Evolutionary conservation across 2,329 filamentous ascomycete species (phyloP).

Genomic region (Diaporthe australafricana): DNA sequence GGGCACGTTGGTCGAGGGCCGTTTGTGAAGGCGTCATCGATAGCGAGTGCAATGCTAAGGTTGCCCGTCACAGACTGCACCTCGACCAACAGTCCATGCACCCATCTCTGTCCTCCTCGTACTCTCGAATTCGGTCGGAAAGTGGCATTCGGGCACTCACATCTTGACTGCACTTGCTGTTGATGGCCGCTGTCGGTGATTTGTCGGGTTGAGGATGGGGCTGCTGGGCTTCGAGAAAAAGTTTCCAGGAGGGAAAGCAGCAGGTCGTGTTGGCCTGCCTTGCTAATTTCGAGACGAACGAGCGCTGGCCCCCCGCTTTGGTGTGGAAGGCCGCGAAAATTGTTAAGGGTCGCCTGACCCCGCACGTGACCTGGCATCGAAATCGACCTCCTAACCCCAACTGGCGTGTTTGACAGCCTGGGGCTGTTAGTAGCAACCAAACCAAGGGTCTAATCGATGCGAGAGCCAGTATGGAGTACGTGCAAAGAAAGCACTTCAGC

Average conservation of each 20-base stretch:
- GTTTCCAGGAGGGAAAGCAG: conserved; percentile 35
- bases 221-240: conserved; percentile 39
- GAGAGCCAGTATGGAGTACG: too few species aligned
- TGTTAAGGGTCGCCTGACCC: conserved; percentile 37
- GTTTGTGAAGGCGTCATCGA: conserved; percentile 30
- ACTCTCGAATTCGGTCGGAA: conserved; percentile 29
- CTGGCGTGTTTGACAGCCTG: too few species aligned
- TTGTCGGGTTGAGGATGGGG: conserved; percentile 37
- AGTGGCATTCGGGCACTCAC: conserved; percentile 46
- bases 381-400: too few species aligned
- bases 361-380: conserved; percentile 29
- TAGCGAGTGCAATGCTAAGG: conserved; percentile 20
- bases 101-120: conserved; percentile 22
- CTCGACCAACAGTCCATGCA: conserved; percentile 27
- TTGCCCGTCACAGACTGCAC: conserved; percentile 30
- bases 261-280: conserved; percentile 31
- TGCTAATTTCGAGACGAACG: conserved; percentile 32
- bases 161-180: conserved; percentile 52
- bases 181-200: conserved; percentile 50
- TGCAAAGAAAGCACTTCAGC: too few species aligned
- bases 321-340: conserved; percentile 29
- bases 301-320: conserved; percentile 33
- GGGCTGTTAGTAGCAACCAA: too few species aligned
- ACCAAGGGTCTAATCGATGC: too few species aligned
- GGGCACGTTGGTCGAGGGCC: conserved; percentile 10